phyloP scores from a whole-genome alignment of 179 eudicot species.

The Beta corolliflora region DNA sequence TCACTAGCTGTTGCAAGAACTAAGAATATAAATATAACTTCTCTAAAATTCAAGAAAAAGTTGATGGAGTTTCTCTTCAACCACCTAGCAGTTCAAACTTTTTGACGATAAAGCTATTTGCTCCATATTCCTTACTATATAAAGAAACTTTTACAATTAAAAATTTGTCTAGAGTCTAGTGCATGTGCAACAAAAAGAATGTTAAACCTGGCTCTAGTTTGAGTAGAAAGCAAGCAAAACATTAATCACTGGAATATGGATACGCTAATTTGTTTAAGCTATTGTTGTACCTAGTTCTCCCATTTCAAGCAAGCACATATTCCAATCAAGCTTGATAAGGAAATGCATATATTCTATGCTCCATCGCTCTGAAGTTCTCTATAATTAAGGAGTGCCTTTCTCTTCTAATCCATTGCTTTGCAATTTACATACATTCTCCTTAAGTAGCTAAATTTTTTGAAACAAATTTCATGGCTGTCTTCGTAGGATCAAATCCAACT shows the following conservation, averaged over 20 bases:
- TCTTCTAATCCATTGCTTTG: too few relatives aligned
- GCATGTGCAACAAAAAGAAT: background rate
- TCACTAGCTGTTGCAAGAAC: too few relatives aligned
- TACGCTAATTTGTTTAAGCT: background rate
- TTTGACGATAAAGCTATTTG: too few relatives aligned
- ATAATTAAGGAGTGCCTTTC: background rate
- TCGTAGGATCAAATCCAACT: background rate
- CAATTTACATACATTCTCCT: too few relatives aligned
- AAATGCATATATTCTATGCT: slow-evolving; percentile 15
- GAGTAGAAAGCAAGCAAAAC: slow-evolving; percentile 24
- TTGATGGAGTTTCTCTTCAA: too few relatives aligned
- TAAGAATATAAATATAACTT: too few relatives aligned
- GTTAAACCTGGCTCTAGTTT: background rate
- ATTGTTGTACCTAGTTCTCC: background rate
- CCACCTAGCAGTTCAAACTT: too few relatives aligned
- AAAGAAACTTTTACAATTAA: too few relatives aligned
- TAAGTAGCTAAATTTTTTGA: background rate
- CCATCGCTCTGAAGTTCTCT: background rate
- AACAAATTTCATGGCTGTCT: slow-evolving; percentile 14
- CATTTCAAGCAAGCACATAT: slow-evolving; percentile 39
- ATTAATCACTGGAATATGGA: background rate
- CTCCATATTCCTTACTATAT: too few relatives aligned
- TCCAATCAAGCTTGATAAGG: slow-evolving; percentile 26
- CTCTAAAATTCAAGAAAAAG: too few relatives aligned
- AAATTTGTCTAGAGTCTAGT: background rate